Conservation (phyloP, 2,329 filamentous ascomycete genomes). For the Cladophialophora exuberans region DNA sequence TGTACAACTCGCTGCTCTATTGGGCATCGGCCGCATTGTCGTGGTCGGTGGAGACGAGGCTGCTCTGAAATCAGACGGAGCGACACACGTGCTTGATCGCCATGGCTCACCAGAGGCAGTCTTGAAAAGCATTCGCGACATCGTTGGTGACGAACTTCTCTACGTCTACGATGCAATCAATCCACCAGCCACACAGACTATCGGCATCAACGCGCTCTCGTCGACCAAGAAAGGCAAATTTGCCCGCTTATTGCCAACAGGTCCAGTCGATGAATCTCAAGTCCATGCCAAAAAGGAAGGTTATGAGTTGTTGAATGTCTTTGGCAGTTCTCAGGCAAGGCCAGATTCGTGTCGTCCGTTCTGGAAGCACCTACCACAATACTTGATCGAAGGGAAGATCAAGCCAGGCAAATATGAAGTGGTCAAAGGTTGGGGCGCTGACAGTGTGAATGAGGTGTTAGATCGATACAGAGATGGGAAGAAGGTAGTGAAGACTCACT, state of each 20-base stretch:
- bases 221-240: constrained; percentile 41
- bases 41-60: constrained; percentile 39
- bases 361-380: constrained; percentile 24
- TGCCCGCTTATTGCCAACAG: constrained; percentile 30
- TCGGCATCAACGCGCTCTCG: constrained; percentile 43
- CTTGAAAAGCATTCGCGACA: constrained; percentile 37
- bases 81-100: constrained; percentile 49
- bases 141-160: constrained; percentile 45
- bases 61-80: constrained; percentile 42
- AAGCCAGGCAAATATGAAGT: constrained; percentile 37
- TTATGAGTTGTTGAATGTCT: constrained; percentile 38
- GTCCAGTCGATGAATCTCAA: constrained; percentile 34
- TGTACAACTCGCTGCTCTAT: constrained; percentile 33
- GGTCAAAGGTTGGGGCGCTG: constrained; percentile 39
- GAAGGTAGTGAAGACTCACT: constrained; percentile 36
- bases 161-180: constrained; percentile 45
- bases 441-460: constrained; percentile 43
- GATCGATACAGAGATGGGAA: constrained; percentile 45
- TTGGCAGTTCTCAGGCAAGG: constrained; percentile 35
- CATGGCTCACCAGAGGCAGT: constrained; percentile 39
- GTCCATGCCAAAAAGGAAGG: constrained; percentile 39
- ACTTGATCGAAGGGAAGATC: constrained; percentile 30
- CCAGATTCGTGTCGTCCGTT: constrained; percentile 29
- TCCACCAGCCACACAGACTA: constrained; percentile 28
- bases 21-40: constrained; percentile 45